Evolutionary conservation across 1,284 basidiomycete genomes (phyloP).

Genomic region (Termitomyces sp.): DNA sequence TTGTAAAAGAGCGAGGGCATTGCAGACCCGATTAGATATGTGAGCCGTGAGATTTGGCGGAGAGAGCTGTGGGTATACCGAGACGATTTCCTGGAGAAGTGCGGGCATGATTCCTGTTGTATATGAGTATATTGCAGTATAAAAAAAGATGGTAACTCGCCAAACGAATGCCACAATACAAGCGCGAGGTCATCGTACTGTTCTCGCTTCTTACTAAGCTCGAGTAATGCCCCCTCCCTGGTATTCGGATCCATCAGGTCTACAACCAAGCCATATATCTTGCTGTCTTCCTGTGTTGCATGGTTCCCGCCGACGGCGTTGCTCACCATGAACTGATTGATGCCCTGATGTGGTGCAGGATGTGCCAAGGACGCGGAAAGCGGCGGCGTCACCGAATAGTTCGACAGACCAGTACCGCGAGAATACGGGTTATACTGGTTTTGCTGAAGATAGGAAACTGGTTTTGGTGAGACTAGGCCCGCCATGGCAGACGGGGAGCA

Average conservation of each 20-base stretch:
- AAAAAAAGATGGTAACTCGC: conserved; percentile 42
- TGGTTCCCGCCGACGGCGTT: conserved; percentile 19
- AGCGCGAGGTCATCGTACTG: conserved; percentile 98
- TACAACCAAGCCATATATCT: conserved; percentile 80
- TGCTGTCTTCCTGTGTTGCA: conserved; percentile 63
- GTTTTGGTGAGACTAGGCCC: conserved; percentile 53
- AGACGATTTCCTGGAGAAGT: conserved; percentile 95
- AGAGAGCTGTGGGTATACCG: conserved; percentile 94
- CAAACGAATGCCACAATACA: conserved; percentile 98
- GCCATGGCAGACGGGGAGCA: conserved; percentile 42
- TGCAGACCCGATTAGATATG: conserved; percentile 99
- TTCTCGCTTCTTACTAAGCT: conserved; percentile 98
- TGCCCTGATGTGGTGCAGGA: conserved; percentile 47
- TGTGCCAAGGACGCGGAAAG: conserved; percentile 37
- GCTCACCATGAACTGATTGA: conserved; percentile 33
- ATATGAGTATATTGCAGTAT: conserved; percentile 3
- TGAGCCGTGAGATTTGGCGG: conserved; percentile 97
- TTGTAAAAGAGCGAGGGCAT: conserved; percentile 94
- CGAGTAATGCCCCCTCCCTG: conserved; percentile 86
- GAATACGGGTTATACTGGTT: conserved; percentile 49
- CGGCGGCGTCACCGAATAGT: conserved; percentile 50
- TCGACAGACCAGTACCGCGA: conserved; percentile 31
- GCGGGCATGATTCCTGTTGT: conserved; percentile 94
- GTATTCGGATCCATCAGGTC: conserved; percentile 76
- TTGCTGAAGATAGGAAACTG: conserved; percentile 58